Percentiles rank a stretch among this genome's conserved stretches.
Evolutionary conservation across 2,329 filamentous ascomycete genomes (phyloP).

Genomic region (Teratosphaeria zuluensis): DNA sequence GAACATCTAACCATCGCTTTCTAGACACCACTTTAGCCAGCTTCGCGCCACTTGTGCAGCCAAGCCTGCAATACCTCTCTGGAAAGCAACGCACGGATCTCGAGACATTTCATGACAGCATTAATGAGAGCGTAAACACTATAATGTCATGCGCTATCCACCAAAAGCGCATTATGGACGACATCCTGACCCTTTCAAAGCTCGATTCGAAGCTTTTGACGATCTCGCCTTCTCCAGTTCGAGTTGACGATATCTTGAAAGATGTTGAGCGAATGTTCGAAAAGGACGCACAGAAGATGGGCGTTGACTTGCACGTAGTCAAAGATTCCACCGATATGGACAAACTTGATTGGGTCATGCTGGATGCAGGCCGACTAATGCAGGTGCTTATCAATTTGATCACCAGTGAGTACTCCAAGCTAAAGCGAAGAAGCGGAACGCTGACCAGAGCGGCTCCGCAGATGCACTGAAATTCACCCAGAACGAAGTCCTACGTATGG

Average conservation of each 20-base stretch:
- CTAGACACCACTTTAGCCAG: constrained; percentile 33
- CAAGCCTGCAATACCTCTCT: constrained; percentile 6
- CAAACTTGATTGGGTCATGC: constrained; percentile 55
- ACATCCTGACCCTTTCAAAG: constrained; percentile 64
- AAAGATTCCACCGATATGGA: constrained; percentile 50
- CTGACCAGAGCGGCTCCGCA: neutral
- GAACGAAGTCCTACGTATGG: constrained; percentile 49
- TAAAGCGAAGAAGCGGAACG: neutral
- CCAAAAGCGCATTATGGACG: constrained; percentile 64
- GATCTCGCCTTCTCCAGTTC: constrained; percentile 59
- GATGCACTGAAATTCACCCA: constrained; percentile 72
- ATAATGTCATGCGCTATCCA: constrained; percentile 69
- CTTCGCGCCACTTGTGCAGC: constrained; percentile 35
- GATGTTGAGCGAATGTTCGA: constrained; percentile 68
- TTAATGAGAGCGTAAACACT: constrained; percentile 64
- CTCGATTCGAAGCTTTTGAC: constrained; percentile 65
- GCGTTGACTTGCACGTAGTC: constrained; percentile 55
- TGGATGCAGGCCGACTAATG: constrained; percentile 64
- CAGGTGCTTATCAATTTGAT: constrained; percentile 73
- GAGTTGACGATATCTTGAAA: constrained; percentile 56
- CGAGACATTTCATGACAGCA: constrained; percentile 44
- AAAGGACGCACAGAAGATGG: constrained; percentile 58
- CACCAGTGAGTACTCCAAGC: constrained; percentile 32
- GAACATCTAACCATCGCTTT: no score
- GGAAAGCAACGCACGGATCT: neutral